Conservation (phyloP, 805 yeast genomes). For the Ogataea methanolica region DNA sequence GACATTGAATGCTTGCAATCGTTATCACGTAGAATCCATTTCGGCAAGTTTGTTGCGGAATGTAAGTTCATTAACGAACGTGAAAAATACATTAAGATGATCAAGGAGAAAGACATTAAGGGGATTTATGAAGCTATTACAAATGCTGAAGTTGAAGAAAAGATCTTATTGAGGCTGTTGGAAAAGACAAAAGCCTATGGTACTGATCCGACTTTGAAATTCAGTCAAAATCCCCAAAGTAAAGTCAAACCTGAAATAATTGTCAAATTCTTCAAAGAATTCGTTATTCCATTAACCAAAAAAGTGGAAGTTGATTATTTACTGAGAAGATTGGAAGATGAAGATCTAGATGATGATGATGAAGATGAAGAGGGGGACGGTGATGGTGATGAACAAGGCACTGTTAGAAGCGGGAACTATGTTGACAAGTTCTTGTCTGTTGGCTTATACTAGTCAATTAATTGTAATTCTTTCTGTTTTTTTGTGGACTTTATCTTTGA, state of each 20-base stretch:
- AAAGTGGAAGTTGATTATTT: conserved; percentile 92
- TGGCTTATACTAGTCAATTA: conserved; percentile 13
- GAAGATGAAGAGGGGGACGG: conserved; percentile 14
- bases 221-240: conserved; percentile 61
- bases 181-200: conserved; percentile 86
- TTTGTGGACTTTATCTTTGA: not conserved
- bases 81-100: conserved; percentile 59
- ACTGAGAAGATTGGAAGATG: conserved; percentile 71
- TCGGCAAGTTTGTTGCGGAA: conserved; percentile 97
- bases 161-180: conserved; percentile 71
- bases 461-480: not conserved
- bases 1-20: conserved; percentile 89
- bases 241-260: conserved; percentile 80
- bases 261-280: conserved; percentile 78
- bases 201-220: conserved; percentile 75
- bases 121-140: conserved; percentile 83
- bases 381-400: not conserved
- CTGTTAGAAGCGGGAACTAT: conserved; percentile 14
- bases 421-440: conserved; percentile 22
- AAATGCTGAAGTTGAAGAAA: conserved; percentile 79
- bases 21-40: conserved; percentile 87
- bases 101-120: conserved; percentile 55
- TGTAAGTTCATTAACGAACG: conserved; percentile 75
- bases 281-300: conserved; percentile 90
- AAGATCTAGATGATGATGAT: conserved; percentile 25